Evolutionary conservation across 2,329 filamentous ascomycete species (phyloP), one percentile per base, ranked within the genome.

Genomic region (Alternaria sp.): DNA sequence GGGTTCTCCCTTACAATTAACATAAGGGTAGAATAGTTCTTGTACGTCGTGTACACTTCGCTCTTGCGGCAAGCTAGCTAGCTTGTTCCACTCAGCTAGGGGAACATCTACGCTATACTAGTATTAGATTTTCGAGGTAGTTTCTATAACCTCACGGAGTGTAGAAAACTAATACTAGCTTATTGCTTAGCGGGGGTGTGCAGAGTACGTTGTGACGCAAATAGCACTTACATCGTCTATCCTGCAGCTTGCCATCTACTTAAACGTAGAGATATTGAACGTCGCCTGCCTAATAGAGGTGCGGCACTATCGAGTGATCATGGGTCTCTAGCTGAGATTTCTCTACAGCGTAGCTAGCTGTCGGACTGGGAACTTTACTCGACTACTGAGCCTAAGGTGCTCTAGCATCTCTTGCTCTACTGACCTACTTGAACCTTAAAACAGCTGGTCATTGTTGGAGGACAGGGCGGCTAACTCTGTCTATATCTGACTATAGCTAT

Each of bases 101-200:
- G 51, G 16, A 56, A 60, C 11, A 20, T 53, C 46, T 4, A 60
- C 25, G 36, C 46, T 27, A 56, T 60, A 30, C 45, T 56, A 10
- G 22, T 22, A 45, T 46, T 54, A 32, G 27, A 60, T 52, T 27
- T 60, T 14, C 32, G 20, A 46, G 20, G 20, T 54, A 34, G 52
- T 40, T 20, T 51, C 44, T 20, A 60, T 48, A n/a, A 56, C 58
- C 52, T 60, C 25, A 28, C 57, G 4, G 25, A 60, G 40, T 40
- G 36, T 5, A 60, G 45, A 51, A 52, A 56, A 56, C 58, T 28
- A 60, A 50, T 54, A 56, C 58, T 60, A 50, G 50, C 30, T 20
- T 50, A 9, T 50, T 54, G 16, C 44, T 59, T 46, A 56, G 41
- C 16, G n/a, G 36, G 20, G 32, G 25, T 54, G 14, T 12, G 14